Percentiles rank a stretch among this genome's conserved stretches.
These are phyloP conservation scores for Grigorovia yakushimaensis DNA, from an alignment of 805 yeast species.

Conservation along the genomic window DNA sequence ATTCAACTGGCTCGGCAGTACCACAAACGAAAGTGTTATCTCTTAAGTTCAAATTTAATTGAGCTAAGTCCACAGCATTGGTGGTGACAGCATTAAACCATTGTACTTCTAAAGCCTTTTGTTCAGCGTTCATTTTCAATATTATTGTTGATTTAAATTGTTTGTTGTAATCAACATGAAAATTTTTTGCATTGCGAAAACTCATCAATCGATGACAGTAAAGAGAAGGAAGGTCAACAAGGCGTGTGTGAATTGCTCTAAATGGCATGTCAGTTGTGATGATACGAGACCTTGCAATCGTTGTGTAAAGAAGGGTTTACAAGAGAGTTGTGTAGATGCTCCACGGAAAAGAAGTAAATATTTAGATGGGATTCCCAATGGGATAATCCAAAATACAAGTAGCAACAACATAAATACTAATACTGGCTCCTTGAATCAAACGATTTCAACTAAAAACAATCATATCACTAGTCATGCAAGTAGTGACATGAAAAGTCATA, in stretches of 20 bases:
- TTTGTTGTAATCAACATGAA: not conserved
- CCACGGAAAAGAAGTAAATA: conserved; percentile 82
- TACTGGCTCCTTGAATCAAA: too few relatives aligned
- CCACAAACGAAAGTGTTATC: conserved; percentile 64
- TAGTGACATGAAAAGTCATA: too few relatives aligned
- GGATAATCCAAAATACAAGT: too few relatives aligned
- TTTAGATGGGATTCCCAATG: conserved; percentile 47
- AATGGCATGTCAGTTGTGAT: conserved; percentile 89
- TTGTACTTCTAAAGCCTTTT: conserved; percentile 67
- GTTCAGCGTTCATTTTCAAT: conserved; percentile 30
- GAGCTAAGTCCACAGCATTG: conserved; percentile 43
- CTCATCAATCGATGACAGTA: not conserved
- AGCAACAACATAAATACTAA: conserved; percentile 7
- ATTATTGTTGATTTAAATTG: not conserved
- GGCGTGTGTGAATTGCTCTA: conserved; percentile 87
- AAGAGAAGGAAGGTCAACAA: conserved; percentile 56
- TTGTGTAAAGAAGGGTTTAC: conserved; percentile 62
- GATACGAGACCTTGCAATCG: conserved; percentile 70
- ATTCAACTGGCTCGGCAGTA: conserved; percentile 45
- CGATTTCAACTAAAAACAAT: too few relatives aligned
- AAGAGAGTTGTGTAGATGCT: conserved; percentile 73
- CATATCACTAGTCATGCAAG: too few relatives aligned
- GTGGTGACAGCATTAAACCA: conserved; percentile 61
- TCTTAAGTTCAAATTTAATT: conserved; percentile 63
- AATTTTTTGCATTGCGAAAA: not conserved